Conservation (phyloP, 805 yeast genomes). For the Candida andamanensis region DNA sequence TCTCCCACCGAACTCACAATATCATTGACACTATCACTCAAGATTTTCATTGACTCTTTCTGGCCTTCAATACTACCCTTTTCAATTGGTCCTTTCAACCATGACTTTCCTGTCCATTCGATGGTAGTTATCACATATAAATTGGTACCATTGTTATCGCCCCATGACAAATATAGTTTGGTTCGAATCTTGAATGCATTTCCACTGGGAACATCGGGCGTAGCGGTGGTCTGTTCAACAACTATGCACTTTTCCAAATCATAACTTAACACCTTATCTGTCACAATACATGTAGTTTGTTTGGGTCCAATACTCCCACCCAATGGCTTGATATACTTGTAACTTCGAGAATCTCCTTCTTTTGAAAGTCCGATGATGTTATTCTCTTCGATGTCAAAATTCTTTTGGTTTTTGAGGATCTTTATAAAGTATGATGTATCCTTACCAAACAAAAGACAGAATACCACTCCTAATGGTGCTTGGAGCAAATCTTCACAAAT, state of each 20-base stretch:
- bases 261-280: constrained; percentile 50
- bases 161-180: constrained; percentile 58
- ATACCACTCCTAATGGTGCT: constrained; percentile 66
- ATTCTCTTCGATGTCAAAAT: constrained; percentile 51
- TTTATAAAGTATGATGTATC: constrained; percentile 41
- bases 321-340: constrained; percentile 59
- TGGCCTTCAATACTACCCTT: constrained; percentile 73
- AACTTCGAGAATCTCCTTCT: constrained; percentile 40
- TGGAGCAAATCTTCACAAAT: constrained; percentile 48
- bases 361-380: constrained; percentile 24
- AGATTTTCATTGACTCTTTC: constrained; percentile 47
- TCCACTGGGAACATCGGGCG: constrained; percentile 86
- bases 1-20: constrained; percentile 19
- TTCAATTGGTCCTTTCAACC: constrained; percentile 75
- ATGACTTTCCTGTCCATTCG: constrained; percentile 71
- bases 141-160: constrained; percentile 47
- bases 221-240: constrained; percentile 54
- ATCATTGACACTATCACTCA: constrained; percentile 44
- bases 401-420: constrained; percentile 56
- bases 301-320: constrained; percentile 71
- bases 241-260: constrained; percentile 46
- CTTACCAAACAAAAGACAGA: constrained; percentile 56
- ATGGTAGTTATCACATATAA: constrained; percentile 50
- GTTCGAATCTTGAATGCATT: constrained; percentile 60
- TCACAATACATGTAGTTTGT: constrained; percentile 61